A percentile compares a stretch with the other conserved stretches of the same genome.
Conservation (phyloP, 208 protist species). For the Zelonia costaricensis region DNA sequence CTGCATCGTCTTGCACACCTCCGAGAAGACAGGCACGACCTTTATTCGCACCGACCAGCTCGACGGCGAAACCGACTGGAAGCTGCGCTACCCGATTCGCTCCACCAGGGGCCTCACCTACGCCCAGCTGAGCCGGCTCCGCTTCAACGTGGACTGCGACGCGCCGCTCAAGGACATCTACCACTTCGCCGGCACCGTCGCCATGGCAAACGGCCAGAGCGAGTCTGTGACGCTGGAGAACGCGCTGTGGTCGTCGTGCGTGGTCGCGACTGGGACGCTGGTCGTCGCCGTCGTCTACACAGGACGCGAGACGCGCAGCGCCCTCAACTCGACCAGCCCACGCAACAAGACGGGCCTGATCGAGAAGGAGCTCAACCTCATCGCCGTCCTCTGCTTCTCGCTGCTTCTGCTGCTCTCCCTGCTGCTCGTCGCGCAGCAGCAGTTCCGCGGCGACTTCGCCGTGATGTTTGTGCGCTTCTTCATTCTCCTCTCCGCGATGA, state of each 20-base stretch:
- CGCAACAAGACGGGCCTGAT: slow-evolving; percentile 92
- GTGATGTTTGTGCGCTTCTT: slow-evolving; percentile 95
- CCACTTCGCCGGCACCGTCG: slow-evolving; percentile 92
- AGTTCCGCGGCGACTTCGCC: slow-evolving; percentile 82
- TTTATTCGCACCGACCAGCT: slow-evolving; percentile 99
- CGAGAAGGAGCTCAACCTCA: slow-evolving; percentile 95
- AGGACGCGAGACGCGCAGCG: slow-evolving; percentile 93
- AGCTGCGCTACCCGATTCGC: slow-evolving; percentile 79
- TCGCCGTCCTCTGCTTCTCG: slow-evolving; percentile 92
- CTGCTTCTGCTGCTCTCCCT: slow-evolving; percentile 67
- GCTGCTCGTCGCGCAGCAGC: slow-evolving; percentile 60
- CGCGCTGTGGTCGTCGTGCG: slow-evolving; percentile 97
- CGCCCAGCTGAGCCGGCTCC: slow-evolving; percentile 32
- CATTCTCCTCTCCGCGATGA: slow-evolving; percentile 98
- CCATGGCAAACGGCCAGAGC: slow-evolving; percentile 40
- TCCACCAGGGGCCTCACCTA: slow-evolving; percentile 44
- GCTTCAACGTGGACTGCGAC: slow-evolving; percentile 72
- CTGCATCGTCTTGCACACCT: slow-evolving; percentile 96
- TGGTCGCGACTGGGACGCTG: slow-evolving; percentile 93
- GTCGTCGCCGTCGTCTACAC: slow-evolving; percentile 93
- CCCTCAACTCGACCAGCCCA: slow-evolving; percentile 95
- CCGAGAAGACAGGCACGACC: slow-evolving; percentile 92
- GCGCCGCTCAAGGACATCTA: slow-evolving; percentile 97
- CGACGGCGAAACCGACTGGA: slow-evolving; percentile 99
- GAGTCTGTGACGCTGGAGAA: slow-evolving; percentile 94